A percentile compares a stretch with the other conserved stretches of the same genome.
Conservation (phyloP, 805 yeast species). For the Clavispora santaluciae region DNA sequence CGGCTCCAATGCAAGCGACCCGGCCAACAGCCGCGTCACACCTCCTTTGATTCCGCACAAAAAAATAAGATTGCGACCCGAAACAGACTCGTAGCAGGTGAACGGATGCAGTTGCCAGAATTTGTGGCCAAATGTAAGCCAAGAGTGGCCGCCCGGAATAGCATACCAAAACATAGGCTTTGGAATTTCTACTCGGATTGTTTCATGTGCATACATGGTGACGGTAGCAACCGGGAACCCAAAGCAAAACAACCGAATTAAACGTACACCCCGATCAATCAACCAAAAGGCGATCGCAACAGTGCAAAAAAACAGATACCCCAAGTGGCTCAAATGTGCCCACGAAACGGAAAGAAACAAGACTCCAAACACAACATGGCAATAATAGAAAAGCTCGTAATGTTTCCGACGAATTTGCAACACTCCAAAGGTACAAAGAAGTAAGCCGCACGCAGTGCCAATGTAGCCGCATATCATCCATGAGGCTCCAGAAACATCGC, state of each 20-base stretch:
- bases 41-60: constrained; percentile 36
- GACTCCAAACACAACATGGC: constrained; percentile 20
- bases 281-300: constrained; percentile 63
- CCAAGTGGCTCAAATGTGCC: constrained; percentile 11
- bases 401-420: constrained; percentile 17
- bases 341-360: constrained; percentile 19
- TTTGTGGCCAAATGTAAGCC: constrained; percentile 47
- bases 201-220: constrained; percentile 35
- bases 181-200: constrained; percentile 41
- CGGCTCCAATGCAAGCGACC: constrained; percentile 24
- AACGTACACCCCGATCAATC: constrained; percentile 34
- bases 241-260: constrained; percentile 25
- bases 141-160: constrained; percentile 55
- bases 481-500: constrained; percentile 1
- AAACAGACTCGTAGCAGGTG: constrained; percentile 33
- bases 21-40: constrained; percentile 25
- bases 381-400: constrained; percentile 20
- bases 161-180: constrained; percentile 47
- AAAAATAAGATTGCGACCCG: constrained; percentile 19
- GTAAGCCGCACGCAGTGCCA: constrained; percentile 8
- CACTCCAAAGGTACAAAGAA: constrained; percentile 12
- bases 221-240: constrained; percentile 35
- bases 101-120: constrained; percentile 67
- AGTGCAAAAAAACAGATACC: constrained; percentile 33
- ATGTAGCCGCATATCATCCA: constrained; percentile 13